A percentile compares a stretch with the other conserved stretches of the same genome.
These are phyloP conservation scores for Pyricularia sp. DNA, from an alignment of 2,329 filamentous ascomycete genomes.

Conservation along the genomic window DNA sequence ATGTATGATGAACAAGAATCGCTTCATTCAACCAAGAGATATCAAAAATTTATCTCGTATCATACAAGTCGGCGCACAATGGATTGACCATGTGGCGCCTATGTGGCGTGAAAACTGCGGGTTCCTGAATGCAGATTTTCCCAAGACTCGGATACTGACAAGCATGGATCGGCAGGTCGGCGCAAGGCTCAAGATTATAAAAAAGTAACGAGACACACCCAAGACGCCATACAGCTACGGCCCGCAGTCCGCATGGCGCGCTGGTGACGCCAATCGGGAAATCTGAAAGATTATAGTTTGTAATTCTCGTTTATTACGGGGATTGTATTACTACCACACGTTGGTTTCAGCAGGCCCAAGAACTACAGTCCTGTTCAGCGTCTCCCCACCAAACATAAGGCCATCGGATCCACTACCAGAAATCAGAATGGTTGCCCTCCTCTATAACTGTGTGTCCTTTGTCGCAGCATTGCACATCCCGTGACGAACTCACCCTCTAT, in stretches of 20 bases:
- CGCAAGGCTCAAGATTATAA: background rate
- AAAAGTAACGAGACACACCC: no score
- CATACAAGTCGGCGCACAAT: no score
- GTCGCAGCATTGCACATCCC: background rate
- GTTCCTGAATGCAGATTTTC: background rate
- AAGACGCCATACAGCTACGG: no score
- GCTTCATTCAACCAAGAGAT: no score
- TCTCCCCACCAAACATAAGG: background rate
- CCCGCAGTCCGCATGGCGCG: no score
- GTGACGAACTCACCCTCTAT: conserved; percentile 7
- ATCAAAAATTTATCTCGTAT: no score
- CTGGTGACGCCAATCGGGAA: no score
- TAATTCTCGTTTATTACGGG: background rate
- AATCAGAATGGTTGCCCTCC: background rate
- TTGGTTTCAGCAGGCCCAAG: background rate
- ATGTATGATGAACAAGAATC: no score
- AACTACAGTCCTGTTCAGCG: background rate
- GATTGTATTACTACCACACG: background rate
- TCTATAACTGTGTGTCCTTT: background rate
- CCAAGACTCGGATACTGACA: background rate
- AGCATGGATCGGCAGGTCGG: background rate
- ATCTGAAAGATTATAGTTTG: background rate
- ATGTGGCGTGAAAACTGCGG: background rate
- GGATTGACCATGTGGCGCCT: no score
- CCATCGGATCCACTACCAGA: background rate